Percentiles rank a stretch among this genome's conserved stretches.
These are phyloP conservation scores for Puya raimondii DNA, from an alignment of 176 grass and related monocot genomes.

Conservation along the genomic window DNA sequence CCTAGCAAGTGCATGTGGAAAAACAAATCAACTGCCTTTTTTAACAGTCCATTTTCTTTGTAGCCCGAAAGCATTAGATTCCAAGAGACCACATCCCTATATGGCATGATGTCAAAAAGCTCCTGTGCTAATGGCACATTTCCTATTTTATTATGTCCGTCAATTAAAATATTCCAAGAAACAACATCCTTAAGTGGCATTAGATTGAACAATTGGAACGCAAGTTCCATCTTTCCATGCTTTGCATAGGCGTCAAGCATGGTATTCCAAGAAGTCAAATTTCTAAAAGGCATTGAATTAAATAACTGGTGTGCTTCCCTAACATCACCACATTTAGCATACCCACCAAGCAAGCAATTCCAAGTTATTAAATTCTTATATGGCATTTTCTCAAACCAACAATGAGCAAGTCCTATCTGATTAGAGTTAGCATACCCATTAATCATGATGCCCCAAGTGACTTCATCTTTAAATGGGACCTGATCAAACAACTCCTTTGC, in stretches of 20 bases:
- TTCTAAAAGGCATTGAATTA: conserved; percentile 13
- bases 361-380: conserved; percentile 21
- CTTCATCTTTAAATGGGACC: conserved; percentile 15
- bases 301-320: conserved; percentile 6
- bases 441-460: conserved; percentile 24
- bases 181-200: conserved; percentile 14
- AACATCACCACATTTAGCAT: conserved; percentile 13
- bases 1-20: conserved; percentile 7
- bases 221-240: conserved; percentile 2
- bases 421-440: conserved; percentile 21
- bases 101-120: conserved; percentile 13
- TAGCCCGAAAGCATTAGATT: conserved; percentile 14
- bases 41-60: conserved; percentile 15
- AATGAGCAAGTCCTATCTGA: conserved; percentile 9
- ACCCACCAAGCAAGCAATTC: conserved; percentile 18
- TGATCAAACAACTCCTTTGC: conserved; percentile 19
- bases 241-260: conserved; percentile 17
- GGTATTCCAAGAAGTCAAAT: conserved; percentile 17
- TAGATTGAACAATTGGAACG: conserved; percentile 11
- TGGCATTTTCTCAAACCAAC: conserved; percentile 21
- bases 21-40: conserved; percentile 7
- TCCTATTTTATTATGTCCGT: conserved; percentile 12
- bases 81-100: conserved; percentile 19
- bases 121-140: neutral
- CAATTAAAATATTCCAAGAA: conserved; percentile 20